Conservation (phyloP, 768 basidiomycete genomes). For the Tulasnella sp. region DNA sequence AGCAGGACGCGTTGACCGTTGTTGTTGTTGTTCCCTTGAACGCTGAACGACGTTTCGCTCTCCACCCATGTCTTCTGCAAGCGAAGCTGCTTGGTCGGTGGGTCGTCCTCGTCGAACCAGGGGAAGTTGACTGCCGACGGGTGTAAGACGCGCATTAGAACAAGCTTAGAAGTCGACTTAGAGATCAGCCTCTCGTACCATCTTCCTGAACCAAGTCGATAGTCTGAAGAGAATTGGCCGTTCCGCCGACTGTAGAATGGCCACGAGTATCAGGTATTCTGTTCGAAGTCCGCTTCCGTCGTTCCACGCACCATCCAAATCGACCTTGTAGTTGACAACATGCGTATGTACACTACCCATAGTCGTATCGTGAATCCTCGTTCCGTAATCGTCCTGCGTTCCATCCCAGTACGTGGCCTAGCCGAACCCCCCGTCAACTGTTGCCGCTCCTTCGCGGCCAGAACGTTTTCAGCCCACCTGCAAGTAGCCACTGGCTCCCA, state of each 20-base stretch:
- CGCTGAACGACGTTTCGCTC: slow-evolving; percentile 1
- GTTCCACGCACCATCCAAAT: not conserved
- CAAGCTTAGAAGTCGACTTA: not conserved
- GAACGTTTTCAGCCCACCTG: not conserved
- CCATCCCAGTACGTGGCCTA: slow-evolving; percentile 21
- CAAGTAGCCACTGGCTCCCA: slow-evolving; percentile 7
- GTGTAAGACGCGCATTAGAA: not conserved
- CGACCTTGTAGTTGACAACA: slow-evolving; percentile 20
- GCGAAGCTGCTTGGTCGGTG: slow-evolving; percentile 9
- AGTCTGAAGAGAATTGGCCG: not conserved
- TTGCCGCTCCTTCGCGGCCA: not conserved
- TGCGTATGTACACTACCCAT: slow-evolving; percentile 21
- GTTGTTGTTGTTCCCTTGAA: slow-evolving; percentile 1
- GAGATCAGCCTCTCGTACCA: not conserved
- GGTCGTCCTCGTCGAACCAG: slow-evolving; percentile 20
- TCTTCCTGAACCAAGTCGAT: slow-evolving; percentile 25
- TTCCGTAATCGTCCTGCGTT: slow-evolving; percentile 16
- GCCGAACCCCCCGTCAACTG: not conserved
- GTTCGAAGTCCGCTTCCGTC: not conserved
- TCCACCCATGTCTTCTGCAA: slow-evolving; percentile 5
- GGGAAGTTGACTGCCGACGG: not conserved
- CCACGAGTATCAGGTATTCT: not conserved
- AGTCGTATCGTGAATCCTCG: slow-evolving; percentile 11
- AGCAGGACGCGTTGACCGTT: slow-evolving; percentile 6
- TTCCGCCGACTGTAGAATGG: not conserved